Evolutionary conservation across 352 stramenopile species (phyloP).

Genomic region (Phytophthora europaea): DNA sequence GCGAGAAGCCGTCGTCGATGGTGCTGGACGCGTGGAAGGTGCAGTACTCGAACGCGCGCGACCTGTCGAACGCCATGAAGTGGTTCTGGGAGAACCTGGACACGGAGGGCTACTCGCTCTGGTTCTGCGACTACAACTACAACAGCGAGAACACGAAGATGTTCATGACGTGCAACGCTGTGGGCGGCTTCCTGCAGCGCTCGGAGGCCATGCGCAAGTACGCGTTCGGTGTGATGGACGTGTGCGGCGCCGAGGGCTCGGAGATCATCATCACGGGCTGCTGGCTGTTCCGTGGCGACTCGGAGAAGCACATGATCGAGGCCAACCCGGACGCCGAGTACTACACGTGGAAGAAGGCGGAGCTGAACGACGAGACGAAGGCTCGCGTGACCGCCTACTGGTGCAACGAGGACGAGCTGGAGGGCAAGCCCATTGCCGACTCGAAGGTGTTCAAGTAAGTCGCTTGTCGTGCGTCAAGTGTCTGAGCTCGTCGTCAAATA

Average conservation of each 20-base stretch:
- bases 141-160: slow-evolving; percentile 94
- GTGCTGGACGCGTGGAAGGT: slow-evolving; percentile 94
- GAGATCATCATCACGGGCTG: slow-evolving; percentile 91
- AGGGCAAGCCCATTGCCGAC: slow-evolving; percentile 92
- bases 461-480: slow-evolving; percentile 12
- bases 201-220: slow-evolving; percentile 94
- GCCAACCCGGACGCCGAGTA: slow-evolving; percentile 94
- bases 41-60: slow-evolving; percentile 92
- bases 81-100: slow-evolving; percentile 94
- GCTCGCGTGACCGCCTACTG: slow-evolving; percentile 88
- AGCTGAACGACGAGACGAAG: slow-evolving; percentile 81
- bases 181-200: slow-evolving; percentile 94
- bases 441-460: slow-evolving; percentile 96
- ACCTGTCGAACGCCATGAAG: slow-evolving; percentile 89
- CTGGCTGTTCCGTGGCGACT: slow-evolving; percentile 93
- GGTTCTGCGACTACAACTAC: slow-evolving; percentile 95
- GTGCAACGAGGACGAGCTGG: slow-evolving; percentile 90
- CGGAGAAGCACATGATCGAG: slow-evolving; percentile 88
- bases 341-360: slow-evolving; percentile 93
- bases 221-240: slow-evolving; percentile 91
- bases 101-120: slow-evolving; percentile 91
- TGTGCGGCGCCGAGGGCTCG: slow-evolving; percentile 67
- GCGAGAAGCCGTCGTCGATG: slow-evolving; percentile 81
- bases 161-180: slow-evolving; percentile 95
- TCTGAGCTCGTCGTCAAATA: slow-evolving; percentile 7